Evolutionary conservation across 108 stramenopile genomes (phyloP).

Genomic region (Aurantiochytrium sp.): DNA sequence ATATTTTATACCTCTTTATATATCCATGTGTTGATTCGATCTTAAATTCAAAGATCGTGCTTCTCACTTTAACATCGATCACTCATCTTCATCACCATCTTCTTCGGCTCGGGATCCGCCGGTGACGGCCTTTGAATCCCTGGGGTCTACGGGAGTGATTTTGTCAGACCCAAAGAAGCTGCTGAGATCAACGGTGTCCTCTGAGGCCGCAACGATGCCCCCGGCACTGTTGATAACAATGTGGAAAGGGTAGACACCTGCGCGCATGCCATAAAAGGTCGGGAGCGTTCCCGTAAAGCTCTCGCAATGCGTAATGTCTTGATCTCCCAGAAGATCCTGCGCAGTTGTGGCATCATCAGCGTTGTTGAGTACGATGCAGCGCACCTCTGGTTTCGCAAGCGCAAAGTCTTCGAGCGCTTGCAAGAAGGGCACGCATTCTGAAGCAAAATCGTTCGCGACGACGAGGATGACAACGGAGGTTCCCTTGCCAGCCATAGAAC

Average conservation of each 20-base stretch:
- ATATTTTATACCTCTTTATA: too few relatives aligned
- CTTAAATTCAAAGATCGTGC: too few relatives aligned
- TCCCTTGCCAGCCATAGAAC: not conserved
- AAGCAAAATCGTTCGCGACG: not conserved
- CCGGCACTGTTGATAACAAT: not conserved
- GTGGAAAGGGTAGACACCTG: not conserved
- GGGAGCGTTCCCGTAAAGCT: not conserved
- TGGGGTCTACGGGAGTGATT: too few relatives aligned
- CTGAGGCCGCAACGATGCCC: not conserved
- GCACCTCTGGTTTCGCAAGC: not conserved
- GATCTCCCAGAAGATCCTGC: not conserved
- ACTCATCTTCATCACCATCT: too few relatives aligned
- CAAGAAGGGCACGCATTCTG: not conserved
- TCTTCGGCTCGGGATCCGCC: too few relatives aligned
- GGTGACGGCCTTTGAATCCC: too few relatives aligned
- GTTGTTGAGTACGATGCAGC: not conserved
- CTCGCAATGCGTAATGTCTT: not conserved
- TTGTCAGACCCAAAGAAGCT: not conserved
- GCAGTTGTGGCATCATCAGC: not conserved
- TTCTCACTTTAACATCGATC: too few relatives aligned
- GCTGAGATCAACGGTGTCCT: not conserved
- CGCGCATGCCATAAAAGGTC: not conserved
- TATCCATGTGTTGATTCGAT: too few relatives aligned
- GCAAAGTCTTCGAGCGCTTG: not conserved
- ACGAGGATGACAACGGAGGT: not conserved